These are phyloP conservation scores for Euphrasia arctica DNA, from an alignment of 305 asterid genomes.

Conservation along the genomic window DNA sequence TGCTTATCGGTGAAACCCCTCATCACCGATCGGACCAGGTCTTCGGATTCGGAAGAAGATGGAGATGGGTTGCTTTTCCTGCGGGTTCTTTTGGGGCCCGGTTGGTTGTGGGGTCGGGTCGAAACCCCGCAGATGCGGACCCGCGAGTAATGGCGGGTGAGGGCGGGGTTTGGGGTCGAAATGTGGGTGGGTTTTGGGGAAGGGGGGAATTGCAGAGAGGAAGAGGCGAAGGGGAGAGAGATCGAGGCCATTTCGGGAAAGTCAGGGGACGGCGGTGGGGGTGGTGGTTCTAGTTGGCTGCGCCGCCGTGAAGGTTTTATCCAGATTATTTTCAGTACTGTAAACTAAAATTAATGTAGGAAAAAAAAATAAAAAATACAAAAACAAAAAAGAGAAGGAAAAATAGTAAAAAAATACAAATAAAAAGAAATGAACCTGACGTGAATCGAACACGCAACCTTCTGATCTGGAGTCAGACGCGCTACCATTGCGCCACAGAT, in stretches of 20 bases:
- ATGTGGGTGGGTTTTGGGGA: constrained; percentile 29
- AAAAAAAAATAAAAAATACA: too few relatives aligned
- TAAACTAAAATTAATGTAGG: too few relatives aligned
- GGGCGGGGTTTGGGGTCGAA: constrained; percentile 23
- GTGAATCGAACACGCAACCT: constrained; percentile 99
- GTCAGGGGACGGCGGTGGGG: not conserved
- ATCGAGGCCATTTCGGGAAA: constrained; percentile 27
- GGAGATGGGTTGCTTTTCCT: constrained; percentile 22
- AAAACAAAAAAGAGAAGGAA: too few relatives aligned
- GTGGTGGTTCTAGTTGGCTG: constrained; percentile 16
- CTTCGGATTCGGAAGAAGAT: constrained; percentile 56
- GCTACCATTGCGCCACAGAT: constrained; percentile 86
- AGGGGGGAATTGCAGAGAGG: constrained; percentile 28
- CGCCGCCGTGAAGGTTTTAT: constrained; percentile 28
- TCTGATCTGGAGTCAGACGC: constrained; percentile 99
- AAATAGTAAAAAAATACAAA: too few relatives aligned
- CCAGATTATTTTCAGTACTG: not conserved
- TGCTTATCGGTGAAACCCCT: constrained; percentile 55
- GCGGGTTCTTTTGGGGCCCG: constrained; percentile 32
- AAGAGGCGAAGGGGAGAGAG: constrained; percentile 28
- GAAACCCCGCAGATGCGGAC: constrained; percentile 37
- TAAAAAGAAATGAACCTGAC: constrained; percentile 63
- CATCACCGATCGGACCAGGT: constrained; percentile 57
- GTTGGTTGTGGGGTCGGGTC: constrained; percentile 37
- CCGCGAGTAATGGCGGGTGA: constrained; percentile 25